Percentiles rank a stretch among this genome's conserved stretches.
phyloP scores from a whole-genome alignment of 2,329 filamentous ascomycete genomes.

The Fusarium musae region DNA sequence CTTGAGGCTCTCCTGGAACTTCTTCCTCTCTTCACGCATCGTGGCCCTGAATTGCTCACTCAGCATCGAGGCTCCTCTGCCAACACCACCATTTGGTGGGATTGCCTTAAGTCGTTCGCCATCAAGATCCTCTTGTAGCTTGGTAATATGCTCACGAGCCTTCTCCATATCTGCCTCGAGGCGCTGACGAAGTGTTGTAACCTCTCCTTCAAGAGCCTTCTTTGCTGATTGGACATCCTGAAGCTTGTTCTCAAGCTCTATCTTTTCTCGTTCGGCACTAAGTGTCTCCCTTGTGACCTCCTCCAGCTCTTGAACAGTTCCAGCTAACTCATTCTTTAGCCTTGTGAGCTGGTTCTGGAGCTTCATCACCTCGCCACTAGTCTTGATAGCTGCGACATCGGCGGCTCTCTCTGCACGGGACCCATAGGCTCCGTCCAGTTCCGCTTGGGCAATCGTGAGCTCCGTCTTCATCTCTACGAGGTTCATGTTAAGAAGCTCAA shows the following conservation, averaged over 20 bases:
- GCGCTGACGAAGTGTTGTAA: conserved; percentile 45
- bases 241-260: conserved; percentile 54
- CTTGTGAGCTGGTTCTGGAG: conserved; percentile 60
- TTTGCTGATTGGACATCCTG: conserved; percentile 36
- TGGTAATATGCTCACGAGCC: conserved; percentile 50
- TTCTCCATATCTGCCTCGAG: conserved; percentile 56
- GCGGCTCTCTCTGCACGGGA: conserved; percentile 68
- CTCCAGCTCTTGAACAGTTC: conserved; percentile 63
- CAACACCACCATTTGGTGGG: conserved; percentile 47
- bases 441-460: conserved; percentile 68
- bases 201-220: conserved; percentile 36
- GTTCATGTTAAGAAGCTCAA: conserved; percentile 62
- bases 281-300: conserved; percentile 65
- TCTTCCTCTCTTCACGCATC: conserved; percentile 67
- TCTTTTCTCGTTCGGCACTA: conserved; percentile 61
- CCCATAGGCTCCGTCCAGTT: conserved; percentile 71
- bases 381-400: conserved; percentile 66
- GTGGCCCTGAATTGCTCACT: conserved; percentile 67
- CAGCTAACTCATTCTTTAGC: conserved; percentile 62
- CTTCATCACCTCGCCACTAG: conserved; percentile 56
- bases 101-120: conserved; percentile 59
- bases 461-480: conserved; percentile 71
- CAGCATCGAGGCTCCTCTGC: conserved; percentile 61
- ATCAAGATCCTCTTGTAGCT: conserved; percentile 64
- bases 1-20: conserved; percentile 65